phyloP scores from a whole-genome alignment of 2,329 filamentous ascomycete genomes.

The Domatiomyces catenatus region DNA sequence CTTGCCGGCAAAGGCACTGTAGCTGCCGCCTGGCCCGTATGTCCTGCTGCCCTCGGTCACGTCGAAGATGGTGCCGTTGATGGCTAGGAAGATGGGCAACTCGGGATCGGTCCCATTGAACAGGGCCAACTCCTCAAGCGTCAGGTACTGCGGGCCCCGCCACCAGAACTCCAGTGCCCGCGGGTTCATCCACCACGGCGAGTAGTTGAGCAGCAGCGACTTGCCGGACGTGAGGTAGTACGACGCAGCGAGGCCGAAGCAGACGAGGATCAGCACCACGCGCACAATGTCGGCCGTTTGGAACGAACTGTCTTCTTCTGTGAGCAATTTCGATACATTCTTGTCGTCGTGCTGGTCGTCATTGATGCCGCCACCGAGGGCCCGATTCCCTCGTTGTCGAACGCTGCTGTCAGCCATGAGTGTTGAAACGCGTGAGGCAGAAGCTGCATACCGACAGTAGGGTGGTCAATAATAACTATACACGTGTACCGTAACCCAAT shows the following conservation, averaged over 20 bases:
- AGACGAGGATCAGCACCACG: conserved; percentile 49
- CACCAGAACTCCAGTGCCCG: conserved; percentile 45
- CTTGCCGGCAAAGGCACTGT: conserved; percentile 70
- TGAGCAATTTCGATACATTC: not conserved
- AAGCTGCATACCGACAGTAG: not conserved
- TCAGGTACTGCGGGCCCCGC: conserved; percentile 51
- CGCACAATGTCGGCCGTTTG: conserved; percentile 50
- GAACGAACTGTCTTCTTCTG: conserved; percentile 18
- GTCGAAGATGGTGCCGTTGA: conserved; percentile 56
- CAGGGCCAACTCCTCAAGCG: conserved; percentile 53
- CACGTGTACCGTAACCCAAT: too few relatives aligned
- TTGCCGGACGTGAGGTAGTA: conserved; percentile 61
- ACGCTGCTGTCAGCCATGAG: not conserved
- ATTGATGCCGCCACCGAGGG: conserved; percentile 3
- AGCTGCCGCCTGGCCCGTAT: conserved; percentile 73
- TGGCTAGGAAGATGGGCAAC: conserved; percentile 74
- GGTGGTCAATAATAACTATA: too few relatives aligned
- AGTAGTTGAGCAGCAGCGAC: conserved; percentile 53
- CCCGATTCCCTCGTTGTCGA: not conserved
- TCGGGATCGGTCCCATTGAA: conserved; percentile 64
- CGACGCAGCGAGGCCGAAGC: conserved; percentile 54
- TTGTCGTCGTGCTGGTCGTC: conserved; percentile 4
- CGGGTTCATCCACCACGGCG: conserved; percentile 45
- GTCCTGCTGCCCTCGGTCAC: conserved; percentile 39
- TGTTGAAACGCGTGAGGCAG: not conserved